Conservation (phyloP, 495 filamentous ascomycete genomes). For the Immersiella caudata region DNA sequence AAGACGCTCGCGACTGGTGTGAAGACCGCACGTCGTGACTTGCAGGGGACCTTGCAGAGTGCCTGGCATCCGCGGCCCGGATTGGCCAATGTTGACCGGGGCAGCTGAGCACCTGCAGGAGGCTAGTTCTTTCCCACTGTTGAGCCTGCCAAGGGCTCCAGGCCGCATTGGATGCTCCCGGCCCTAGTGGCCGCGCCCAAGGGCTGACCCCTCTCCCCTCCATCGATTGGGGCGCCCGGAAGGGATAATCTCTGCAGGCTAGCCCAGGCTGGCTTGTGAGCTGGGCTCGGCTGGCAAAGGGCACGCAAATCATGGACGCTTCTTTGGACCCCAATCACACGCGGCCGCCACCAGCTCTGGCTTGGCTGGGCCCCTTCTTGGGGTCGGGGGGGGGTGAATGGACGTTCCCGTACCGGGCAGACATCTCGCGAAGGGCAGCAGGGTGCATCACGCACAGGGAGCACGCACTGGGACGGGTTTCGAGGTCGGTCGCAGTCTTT, state of each 20-base stretch:
- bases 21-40: conserved; percentile 1
- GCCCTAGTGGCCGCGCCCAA: conserved; percentile 7
- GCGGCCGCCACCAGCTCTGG: conserved; percentile 8
- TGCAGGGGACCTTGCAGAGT: conserved; percentile 17
- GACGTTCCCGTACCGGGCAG: not conserved
- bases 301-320: not conserved
- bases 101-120: conserved; percentile 11
- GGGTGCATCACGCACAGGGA: not conserved
- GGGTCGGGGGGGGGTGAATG: not conserved
- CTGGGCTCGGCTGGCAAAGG: conserved; percentile 4
- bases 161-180: conserved; percentile 4
- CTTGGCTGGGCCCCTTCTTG: not conserved
- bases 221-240: too few relatives aligned
- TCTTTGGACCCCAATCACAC: conserved; percentile 15
- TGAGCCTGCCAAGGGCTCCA: not conserved
- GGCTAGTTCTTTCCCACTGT: not conserved
- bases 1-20: not conserved
- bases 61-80: not conserved
- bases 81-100: conserved; percentile 13
- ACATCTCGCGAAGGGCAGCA: not conserved
- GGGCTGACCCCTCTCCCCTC: not conserved
- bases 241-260: too few relatives aligned
- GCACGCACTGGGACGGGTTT: not conserved
- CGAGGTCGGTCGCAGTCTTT: not conserved
- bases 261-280: not conserved